Base-by-base conservation (phyloP, 495 filamentous ascomycete species). In the Penicillium roqueforti region DNA sequence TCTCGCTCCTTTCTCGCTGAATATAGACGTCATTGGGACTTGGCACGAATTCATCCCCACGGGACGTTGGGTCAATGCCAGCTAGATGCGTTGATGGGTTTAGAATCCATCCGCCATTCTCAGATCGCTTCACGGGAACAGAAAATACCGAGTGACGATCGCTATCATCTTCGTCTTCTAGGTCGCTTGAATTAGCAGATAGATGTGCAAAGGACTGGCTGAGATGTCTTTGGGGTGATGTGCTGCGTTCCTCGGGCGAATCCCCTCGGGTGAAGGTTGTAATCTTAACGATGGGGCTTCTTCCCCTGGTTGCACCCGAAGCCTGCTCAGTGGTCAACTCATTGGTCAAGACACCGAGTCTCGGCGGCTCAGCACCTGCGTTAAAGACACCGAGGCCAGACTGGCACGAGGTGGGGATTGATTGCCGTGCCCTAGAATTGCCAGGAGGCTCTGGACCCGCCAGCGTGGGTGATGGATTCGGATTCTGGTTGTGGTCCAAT, bases 281-380 rank as follows among this genome's bases (percentile, higher is more conserved):
- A 9, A 81, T 67, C 14, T 70, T 77, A 20, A 81, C 63, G 18
- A 73, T 72, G 13, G 78, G 78, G 47, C 77, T 80, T 38, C 69
- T 59, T 11, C 69, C 66, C 46, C 62, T 62, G n/a, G 60, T 61
- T 7, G 69, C 68, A 9, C 58, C 51, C 10, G 62, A 54, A 1
- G 20, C 54, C 10, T 48, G 31, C 6, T 61, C 53, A 10, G 61
- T 51, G 8, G 42, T 53, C 8, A 60, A 42, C 13, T 70, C 62
- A 37, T 55, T 60, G 0, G 57, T 37, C 3, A 64, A 60, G 38
- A 51, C 60, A 10, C 61, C 60, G n/a, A 67, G 63, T 37, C 61
- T 31, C 1, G 61, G 45, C 19, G 61, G 60, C 19, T 28, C 54
- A 11, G 43, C 32, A 4, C 32, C 6, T 16, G 55, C 43, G 29